Percentiles rank a stretch among this genome's conserved stretches.
Conservation (phyloP, 225 moss, liverwort and hornwort genomes). For the Takakia lepidozioides region DNA sequence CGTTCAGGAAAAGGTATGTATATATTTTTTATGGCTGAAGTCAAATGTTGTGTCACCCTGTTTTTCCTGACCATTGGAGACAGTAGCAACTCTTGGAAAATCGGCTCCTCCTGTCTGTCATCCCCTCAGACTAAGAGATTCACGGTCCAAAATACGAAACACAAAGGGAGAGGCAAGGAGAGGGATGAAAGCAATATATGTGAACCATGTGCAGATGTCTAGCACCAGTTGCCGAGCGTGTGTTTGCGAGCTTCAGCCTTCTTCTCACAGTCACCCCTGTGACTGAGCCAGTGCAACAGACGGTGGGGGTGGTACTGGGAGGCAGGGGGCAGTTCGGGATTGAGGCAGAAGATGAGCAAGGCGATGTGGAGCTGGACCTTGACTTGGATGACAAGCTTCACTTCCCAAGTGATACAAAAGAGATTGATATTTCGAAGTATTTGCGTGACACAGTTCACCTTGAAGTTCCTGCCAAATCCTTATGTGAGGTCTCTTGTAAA, state of each 20-base stretch:
- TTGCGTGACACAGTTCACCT: conserved; percentile 86
- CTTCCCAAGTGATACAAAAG: conserved; percentile 66
- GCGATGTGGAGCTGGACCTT: conserved; percentile 48
- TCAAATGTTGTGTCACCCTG: too few relatives aligned
- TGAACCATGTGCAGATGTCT: too few relatives aligned
- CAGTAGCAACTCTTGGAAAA: too few relatives aligned
- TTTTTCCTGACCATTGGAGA: too few relatives aligned
- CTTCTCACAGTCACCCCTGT: conserved; percentile 67
- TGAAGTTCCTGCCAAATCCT: conserved; percentile 69
- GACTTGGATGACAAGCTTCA: conserved; percentile 93
- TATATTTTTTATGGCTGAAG: too few relatives aligned
- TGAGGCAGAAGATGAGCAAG: conserved; percentile 28
- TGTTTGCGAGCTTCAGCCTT: conserved; percentile 64
- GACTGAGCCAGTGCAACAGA: conserved; percentile 59
- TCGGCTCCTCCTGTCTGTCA: too few relatives aligned
- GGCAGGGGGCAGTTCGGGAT: conserved; percentile 17
- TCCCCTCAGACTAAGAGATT: too few relatives aligned
- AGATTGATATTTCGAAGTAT: conserved; percentile 87
- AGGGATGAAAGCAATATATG: too few relatives aligned
- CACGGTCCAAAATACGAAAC: too few relatives aligned
- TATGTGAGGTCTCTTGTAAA: conserved; percentile 52
- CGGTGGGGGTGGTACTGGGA: conserved; percentile 76
- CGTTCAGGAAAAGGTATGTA: too few relatives aligned
- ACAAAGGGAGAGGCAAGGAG: too few relatives aligned
- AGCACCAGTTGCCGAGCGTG: conserved; percentile 63